phyloP scores from a whole-genome alignment of 202 grass and related monocot species.

The Brachypodium distachyon region DNA sequence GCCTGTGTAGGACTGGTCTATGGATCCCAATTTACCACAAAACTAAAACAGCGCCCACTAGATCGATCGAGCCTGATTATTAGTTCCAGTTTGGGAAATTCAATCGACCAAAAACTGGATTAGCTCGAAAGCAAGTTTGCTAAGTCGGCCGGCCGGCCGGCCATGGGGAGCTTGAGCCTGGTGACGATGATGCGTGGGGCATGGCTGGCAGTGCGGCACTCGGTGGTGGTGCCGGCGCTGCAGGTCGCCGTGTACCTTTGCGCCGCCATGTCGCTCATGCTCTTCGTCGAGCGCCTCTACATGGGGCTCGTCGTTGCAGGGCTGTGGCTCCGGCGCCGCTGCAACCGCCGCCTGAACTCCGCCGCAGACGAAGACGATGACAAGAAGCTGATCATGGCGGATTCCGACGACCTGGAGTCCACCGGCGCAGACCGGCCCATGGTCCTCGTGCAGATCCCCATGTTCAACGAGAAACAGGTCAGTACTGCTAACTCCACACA shows the following conservation, averaged over 20 bases:
- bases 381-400: not conserved
- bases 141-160: no score
- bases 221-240: constrained; percentile 45
- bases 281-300: constrained; percentile 74
- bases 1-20: no score
- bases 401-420: constrained; percentile 27
- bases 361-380: not conserved
- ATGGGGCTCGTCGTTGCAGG: constrained; percentile 56
- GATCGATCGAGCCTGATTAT: no score
- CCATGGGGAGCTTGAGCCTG: constrained; percentile 4
- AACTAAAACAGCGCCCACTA: no score
- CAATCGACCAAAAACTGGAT: no score
- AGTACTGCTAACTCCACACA: not conserved
- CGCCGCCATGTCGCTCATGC: constrained; percentile 62
- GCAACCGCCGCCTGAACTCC: not conserved
- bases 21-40: no score
- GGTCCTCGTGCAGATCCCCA: constrained; percentile 83
- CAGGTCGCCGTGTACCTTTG: constrained; percentile 56
- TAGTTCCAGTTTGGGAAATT: no score
- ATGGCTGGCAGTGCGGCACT: constrained; percentile 30
- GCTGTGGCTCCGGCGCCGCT: constrained; percentile 33
- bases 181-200: not conserved
- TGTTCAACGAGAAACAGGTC: constrained; percentile 90
- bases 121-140: no score
- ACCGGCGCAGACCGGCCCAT: constrained; percentile 24